Percentiles rank a stretch among this genome's conserved stretches.
Conservation (phyloP, 2,329 filamentous ascomycete species). For the Emmonsia crescens region DNA sequence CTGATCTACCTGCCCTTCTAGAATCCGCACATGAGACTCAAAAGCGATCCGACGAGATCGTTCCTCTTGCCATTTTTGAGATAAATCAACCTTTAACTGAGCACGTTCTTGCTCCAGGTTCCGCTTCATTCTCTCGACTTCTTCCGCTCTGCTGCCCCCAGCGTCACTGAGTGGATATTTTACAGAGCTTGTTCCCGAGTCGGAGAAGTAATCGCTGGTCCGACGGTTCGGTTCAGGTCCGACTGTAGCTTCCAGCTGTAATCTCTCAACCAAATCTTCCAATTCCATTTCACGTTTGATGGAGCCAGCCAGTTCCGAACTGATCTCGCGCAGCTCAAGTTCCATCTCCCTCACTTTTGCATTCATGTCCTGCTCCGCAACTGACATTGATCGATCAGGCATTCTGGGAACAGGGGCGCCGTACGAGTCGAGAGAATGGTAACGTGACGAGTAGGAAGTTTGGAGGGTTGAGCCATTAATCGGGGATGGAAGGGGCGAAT, state of each 20-base stretch:
- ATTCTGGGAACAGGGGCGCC: conserved; percentile 31
- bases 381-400: conserved; percentile 36
- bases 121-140: conserved; percentile 72
- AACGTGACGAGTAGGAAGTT: conserved; percentile 12
- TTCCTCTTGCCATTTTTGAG: conserved; percentile 79
- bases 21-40: conserved; percentile 70
- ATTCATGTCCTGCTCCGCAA: conserved; percentile 36
- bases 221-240: conserved; percentile 52
- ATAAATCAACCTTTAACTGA: conserved; percentile 71
- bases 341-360: conserved; percentile 75
- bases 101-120: conserved; percentile 86
- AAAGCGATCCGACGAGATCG: conserved; percentile 61
- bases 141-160: conserved; percentile 47
- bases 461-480: conserved; percentile 26
- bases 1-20: conserved; percentile 68
- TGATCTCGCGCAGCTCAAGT: conserved; percentile 87
- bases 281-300: conserved; percentile 94
- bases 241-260: conserved; percentile 63
- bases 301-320: conserved; percentile 79
- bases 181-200: conserved; percentile 80
- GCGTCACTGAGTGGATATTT: conserved; percentile 57
- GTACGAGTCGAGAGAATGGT: conserved; percentile 26
- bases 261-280: conserved; percentile 80
- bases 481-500: conserved; percentile 50
- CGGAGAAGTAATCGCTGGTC: conserved; percentile 96